Percentiles rank a stretch among this genome's conserved stretches.
Conservation (phyloP, 2,329 filamentous ascomycete genomes). For the Beauveria sp. region DNA sequence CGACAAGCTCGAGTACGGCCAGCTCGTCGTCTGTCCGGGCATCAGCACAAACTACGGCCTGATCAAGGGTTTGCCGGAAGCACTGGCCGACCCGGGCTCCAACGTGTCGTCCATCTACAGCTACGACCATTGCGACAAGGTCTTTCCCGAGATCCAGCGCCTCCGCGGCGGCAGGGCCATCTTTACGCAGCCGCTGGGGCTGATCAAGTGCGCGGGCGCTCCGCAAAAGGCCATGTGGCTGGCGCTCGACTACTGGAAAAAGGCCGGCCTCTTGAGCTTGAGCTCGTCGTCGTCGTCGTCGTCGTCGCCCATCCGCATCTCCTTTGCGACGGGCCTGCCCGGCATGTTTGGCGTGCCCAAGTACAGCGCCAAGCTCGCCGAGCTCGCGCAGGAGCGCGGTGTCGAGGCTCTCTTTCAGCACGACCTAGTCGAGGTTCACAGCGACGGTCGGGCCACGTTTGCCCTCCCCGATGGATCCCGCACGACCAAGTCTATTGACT, state of each 20-base stretch:
- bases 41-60: conserved; percentile 42
- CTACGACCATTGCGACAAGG: conserved; percentile 48
- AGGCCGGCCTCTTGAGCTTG: conserved; percentile 34
- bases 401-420: conserved; percentile 53
- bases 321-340: conserved; percentile 47
- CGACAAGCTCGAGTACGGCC: conserved; percentile 51
- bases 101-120: conserved; percentile 50
- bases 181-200: conserved; percentile 51
- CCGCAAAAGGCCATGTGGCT: conserved; percentile 58
- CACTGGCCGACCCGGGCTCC: conserved; percentile 38
- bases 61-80: conserved; percentile 48
- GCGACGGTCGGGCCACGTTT: conserved; percentile 46
- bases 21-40: conserved; percentile 55
- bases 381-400: conserved; percentile 43
- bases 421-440: conserved; percentile 40
- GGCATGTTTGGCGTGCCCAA: conserved; percentile 55
- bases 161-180: conserved; percentile 44
- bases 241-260: conserved; percentile 51
- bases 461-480: conserved; percentile 18
- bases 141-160: conserved; percentile 39
- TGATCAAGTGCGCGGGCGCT: conserved; percentile 53
- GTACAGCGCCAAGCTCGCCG: conserved; percentile 46
- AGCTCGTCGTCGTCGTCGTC: no score
- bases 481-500: conserved; percentile 40
- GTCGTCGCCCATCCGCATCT: conserved; percentile 40